Evolutionary conservation across 139 green algal genomes (phyloP).

Genomic region (Haematococcus lacustris): DNA sequence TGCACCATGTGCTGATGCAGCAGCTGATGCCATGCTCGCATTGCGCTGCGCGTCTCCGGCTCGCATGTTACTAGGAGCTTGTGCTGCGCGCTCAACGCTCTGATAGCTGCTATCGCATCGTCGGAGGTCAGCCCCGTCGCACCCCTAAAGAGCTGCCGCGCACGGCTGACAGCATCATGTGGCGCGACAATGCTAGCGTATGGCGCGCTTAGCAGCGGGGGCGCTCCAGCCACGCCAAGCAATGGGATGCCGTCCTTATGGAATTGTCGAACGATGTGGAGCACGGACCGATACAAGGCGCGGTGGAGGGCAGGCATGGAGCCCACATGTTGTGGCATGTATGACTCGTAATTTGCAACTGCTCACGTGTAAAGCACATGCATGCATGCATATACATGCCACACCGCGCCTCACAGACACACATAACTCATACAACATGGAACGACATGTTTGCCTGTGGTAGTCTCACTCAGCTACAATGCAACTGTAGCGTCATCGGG

Average conservation of each 20-base stretch:
- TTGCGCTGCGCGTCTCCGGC: not conserved
- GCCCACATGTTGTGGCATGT: too few species aligned
- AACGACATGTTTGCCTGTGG: too few species aligned
- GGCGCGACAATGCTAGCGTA: not conserved
- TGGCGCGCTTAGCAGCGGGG: not conserved
- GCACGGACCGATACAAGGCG: not conserved
- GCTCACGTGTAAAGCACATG: too few species aligned
- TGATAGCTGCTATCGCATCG: not conserved
- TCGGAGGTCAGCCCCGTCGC: not conserved
- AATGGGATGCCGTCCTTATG: not conserved
- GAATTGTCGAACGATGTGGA: not conserved
- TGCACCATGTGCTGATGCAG: not conserved
- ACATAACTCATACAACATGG: too few species aligned
- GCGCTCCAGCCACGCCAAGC: not conserved
- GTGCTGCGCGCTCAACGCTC: not conserved
- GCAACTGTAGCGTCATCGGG: too few species aligned
- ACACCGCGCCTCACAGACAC: too few species aligned
- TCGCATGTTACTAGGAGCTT: not conserved
- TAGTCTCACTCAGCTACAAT: too few species aligned
- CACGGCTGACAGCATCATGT: not conserved
- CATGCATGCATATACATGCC: too few species aligned
- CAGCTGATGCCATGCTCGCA: not conserved
- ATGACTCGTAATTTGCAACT: too few species aligned
- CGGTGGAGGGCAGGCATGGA: too few species aligned
- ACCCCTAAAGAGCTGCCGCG: not conserved